A percentile compares a stretch with the other conserved stretches of the same genome.
Evolutionary conservation across 2,329 filamentous ascomycete species (phyloP).

Genomic region (Microcera coccophila): DNA sequence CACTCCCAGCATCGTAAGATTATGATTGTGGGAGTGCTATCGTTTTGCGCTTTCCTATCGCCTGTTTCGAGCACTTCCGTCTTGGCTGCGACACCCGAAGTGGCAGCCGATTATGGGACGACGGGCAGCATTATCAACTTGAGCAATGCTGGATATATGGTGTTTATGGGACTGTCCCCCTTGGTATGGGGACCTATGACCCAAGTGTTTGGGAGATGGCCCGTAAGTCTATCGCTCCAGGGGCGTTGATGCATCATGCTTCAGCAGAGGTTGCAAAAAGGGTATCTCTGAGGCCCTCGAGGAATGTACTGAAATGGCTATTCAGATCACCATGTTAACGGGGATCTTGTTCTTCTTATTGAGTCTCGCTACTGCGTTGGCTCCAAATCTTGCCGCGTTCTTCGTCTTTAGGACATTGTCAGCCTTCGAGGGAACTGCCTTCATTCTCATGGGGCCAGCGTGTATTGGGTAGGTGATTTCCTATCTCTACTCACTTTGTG

Average conservation of each 20-base stretch:
- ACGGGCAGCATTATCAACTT: slow-evolving; percentile 67
- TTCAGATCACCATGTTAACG: slow-evolving; percentile 46
- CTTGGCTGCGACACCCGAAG: slow-evolving; percentile 69
- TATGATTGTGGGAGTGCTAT: slow-evolving; percentile 64
- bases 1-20: slow-evolving; percentile 60
- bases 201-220: slow-evolving; percentile 58
- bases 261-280: too few relatives aligned
- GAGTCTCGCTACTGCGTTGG: slow-evolving; percentile 67
- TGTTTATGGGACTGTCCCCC: slow-evolving; percentile 68
- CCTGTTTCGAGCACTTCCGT: slow-evolving; percentile 72
- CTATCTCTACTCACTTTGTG: background rate
- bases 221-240: slow-evolving; percentile 42
- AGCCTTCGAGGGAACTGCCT: slow-evolving; percentile 71
- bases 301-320: background rate
- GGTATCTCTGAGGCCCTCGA: too few relatives aligned
- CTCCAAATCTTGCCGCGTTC: slow-evolving; percentile 67
- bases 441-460: slow-evolving; percentile 67
- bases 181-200: slow-evolving; percentile 71
- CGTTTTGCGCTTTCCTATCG: slow-evolving; percentile 71
- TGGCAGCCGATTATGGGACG: slow-evolving; percentile 61
- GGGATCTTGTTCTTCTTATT: slow-evolving; percentile 63
- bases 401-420: slow-evolving; percentile 72
- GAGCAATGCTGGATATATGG: slow-evolving; percentile 70
- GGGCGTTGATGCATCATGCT: too few relatives aligned
- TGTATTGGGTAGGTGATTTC: slow-evolving; percentile 56